phyloP scores from a whole-genome alignment of 768 basidiomycete genomes.

The Strobilomyces echinocephalus region DNA sequence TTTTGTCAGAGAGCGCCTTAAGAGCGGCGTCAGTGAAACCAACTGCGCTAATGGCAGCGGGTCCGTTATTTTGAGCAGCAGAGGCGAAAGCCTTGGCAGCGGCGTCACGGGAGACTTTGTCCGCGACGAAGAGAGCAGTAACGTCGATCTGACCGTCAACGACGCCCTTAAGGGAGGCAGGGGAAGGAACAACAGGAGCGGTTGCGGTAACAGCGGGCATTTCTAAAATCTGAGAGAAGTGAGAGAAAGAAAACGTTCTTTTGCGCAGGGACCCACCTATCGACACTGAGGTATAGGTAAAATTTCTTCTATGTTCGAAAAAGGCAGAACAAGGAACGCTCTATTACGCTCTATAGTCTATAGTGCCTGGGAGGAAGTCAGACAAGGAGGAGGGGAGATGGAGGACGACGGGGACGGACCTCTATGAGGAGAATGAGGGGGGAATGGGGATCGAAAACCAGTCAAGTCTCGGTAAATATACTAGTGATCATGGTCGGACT shows the following conservation, averaged over 20 bases:
- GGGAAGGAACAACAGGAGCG: conserved; percentile 50
- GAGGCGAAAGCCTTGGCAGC: conserved; percentile 68
- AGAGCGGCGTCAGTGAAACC: conserved; percentile 69
- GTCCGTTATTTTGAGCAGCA: conserved; percentile 79
- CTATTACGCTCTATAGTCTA: conserved; percentile 49
- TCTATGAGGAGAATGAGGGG: conserved; percentile 28
- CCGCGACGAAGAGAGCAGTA: conserved; percentile 73
- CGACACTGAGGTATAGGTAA: conserved; percentile 34
- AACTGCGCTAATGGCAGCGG: conserved; percentile 63
- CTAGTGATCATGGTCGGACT: conserved; percentile 23
- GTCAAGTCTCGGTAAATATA: conserved; percentile 13
- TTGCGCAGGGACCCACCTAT: conserved; percentile 37
- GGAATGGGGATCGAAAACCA: conserved; percentile 27
- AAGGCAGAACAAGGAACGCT: conserved; percentile 58
- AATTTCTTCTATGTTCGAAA: conserved; percentile 30
- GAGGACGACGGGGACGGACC: conserved; percentile 18
- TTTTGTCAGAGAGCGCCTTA: conserved; percentile 93
- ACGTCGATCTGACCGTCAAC: conserved; percentile 65
- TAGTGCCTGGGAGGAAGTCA: conserved; percentile 30
- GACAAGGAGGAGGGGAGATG: background rate
- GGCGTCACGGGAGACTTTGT: conserved; percentile 75
- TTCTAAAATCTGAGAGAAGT: conserved; percentile 44
- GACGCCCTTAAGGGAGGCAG: conserved; percentile 70
- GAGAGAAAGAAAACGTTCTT: background rate
- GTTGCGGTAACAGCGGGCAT: conserved; percentile 81